Base-by-base conservation (phyloP, 1,139 yeast genomes). In the Geotrichum klebahnii region DNA sequence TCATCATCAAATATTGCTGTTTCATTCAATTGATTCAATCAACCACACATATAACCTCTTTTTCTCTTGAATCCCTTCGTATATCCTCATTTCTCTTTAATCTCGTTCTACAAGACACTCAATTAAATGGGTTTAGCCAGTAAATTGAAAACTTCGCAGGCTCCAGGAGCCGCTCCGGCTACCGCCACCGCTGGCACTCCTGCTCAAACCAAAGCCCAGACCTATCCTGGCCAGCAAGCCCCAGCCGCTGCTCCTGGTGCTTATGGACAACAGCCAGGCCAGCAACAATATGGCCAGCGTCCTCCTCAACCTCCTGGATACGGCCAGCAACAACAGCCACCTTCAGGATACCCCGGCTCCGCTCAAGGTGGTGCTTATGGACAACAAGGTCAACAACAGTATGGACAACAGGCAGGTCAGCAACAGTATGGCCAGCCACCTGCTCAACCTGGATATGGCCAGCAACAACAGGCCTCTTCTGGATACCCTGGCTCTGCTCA, bases 121-220 rank as follows among this genome's bases (percentile, higher is more conserved):
- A 14, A 37, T 5, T 31, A 9, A 32, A 52, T 52, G 55, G 55
- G 55, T 35, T 45, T 52, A 14, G 55, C 55, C 24, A 52, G 53
- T 42, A 52, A 52, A 45, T 33, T 52, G 34, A 43, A 45, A 8
- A 46, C 55, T 28, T 41, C 55, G 34, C 53, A 50, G 14, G 53
- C 50, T 10, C 49, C 44, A 20, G 37, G 29, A 24, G 51, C 46
- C 19, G 33, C 35, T 26, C 45, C 29, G 36, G 51, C 50, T 12
- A 48, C 53, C 17, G 35, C 24, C 16, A 16, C 52, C 19, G 41
- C 33, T 16, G 50, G 44, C 19, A 53, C 38, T n/a, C 42, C 39
- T 19, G 48, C n/a, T n/a, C n/a, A n/a, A n/a, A n/a, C n/a, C n/a
- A n/a, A n/a, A n/a, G 33, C 4, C 36, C 54, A n/a, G 51, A 48